A percentile compares a stretch with the other conserved stretches of the same genome.
Conservation (phyloP, 202 grass and related monocot genomes). For the Miscanthus sacchariflorus region DNA sequence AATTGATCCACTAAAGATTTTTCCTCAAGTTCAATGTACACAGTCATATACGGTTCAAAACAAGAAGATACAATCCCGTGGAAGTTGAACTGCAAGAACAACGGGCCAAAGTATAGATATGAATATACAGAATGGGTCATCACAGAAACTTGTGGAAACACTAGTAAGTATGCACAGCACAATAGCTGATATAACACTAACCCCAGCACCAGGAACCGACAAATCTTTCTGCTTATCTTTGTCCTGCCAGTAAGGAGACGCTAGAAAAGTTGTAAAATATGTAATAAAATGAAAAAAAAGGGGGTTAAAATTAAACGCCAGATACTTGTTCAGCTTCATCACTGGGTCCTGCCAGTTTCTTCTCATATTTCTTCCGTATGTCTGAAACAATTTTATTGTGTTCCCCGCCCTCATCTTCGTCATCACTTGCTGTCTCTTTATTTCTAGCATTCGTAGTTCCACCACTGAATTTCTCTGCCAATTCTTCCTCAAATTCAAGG, state of each 20-base stretch:
- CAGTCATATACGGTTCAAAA: slow-evolving; percentile 92
- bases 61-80: slow-evolving; percentile 99
- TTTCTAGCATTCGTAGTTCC: slow-evolving; percentile 67
- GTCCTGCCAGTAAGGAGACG: slow-evolving; percentile 60
- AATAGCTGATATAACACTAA: slow-evolving; percentile 63
- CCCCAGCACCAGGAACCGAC: slow-evolving; percentile 84
- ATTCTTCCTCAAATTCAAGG: slow-evolving; percentile 99
- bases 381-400: slow-evolving; percentile 88
- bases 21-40: slow-evolving; percentile 97
- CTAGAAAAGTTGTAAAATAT: slow-evolving; percentile 49
- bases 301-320: slow-evolving; percentile 25
- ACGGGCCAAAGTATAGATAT: slow-evolving; percentile 31
- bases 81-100: slow-evolving; percentile 90
- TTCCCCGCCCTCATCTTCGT: slow-evolving; percentile 64
- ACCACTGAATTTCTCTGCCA: slow-evolving; percentile 97
- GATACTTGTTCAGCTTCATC: slow-evolving; percentile 64
- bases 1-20: slow-evolving; percentile 97
- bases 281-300: background rate
- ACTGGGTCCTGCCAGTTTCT: slow-evolving; percentile 69
- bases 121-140: slow-evolving; percentile 36
- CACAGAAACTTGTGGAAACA: slow-evolving; percentile 28
- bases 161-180: slow-evolving; percentile 33
- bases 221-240: slow-evolving; percentile 94
- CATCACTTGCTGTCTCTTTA: slow-evolving; percentile 71
- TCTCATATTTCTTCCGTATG: slow-evolving; percentile 97